Percentiles rank a stretch among this genome's conserved stretches.
phyloP scores from a whole-genome alignment of 306 rosid species.

The Glycine tomentella region DNA sequence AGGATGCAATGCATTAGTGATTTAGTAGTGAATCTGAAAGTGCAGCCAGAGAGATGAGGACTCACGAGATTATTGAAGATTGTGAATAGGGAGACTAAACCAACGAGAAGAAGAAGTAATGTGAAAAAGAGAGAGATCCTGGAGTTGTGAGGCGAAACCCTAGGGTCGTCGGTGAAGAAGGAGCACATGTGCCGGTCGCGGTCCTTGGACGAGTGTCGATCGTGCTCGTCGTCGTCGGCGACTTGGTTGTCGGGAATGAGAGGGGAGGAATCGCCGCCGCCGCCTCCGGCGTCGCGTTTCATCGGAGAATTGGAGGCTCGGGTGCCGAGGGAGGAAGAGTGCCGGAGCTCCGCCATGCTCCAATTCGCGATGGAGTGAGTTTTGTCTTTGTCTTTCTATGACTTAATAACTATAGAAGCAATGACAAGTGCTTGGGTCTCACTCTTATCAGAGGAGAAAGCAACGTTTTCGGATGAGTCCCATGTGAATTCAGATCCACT shows the following conservation, averaged over 20 bases:
- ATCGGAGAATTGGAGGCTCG: conserved; percentile 86
- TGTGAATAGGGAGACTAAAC: conserved; percentile 60
- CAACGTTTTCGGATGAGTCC: conserved; percentile 36
- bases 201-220: conserved; percentile 75
- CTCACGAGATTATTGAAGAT: conserved; percentile 71
- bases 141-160: conserved; percentile 72
- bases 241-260: conserved; percentile 58
- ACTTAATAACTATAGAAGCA: no score
- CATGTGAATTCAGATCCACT: conserved; percentile 51
- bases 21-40: not conserved
- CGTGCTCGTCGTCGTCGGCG: conserved; percentile 69
- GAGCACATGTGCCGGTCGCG: conserved; percentile 76
- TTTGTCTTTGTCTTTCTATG: not conserved
- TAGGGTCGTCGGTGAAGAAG: conserved; percentile 77
- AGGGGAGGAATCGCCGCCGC: conserved; percentile 68
- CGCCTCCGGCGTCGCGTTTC: conserved; percentile 80
- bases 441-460: not conserved
- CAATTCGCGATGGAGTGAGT: conserved; percentile 46
- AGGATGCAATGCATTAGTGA: not conserved
- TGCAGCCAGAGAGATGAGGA: conserved; percentile 31
- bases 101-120: conserved; percentile 58
- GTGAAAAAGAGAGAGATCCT: conserved; percentile 71
- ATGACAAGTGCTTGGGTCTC: not conserved
- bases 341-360: conserved; percentile 95
- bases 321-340: conserved; percentile 74